Evolutionary conservation across 2,329 filamentous ascomycete genomes (phyloP), one percentile per base, ranked within the genome.

Genomic region (Paracorniculantispora psalliotae): DNA sequence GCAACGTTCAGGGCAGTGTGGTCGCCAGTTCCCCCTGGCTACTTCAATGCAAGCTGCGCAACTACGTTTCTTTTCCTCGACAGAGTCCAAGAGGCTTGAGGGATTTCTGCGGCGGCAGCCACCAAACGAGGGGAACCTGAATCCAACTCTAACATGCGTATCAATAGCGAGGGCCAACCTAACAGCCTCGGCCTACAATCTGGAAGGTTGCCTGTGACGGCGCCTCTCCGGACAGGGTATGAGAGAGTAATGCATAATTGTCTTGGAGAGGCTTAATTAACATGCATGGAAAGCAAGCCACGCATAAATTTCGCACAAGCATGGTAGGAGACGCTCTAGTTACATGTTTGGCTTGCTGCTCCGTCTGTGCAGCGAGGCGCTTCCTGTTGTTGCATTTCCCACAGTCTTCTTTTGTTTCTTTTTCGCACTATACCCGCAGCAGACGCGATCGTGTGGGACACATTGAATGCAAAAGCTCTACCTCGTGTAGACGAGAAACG

Each of bases 331-430:
- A n/a, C 41, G 30, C 30, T 5, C 21, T 43, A n/a, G n/a, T 19
- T 55, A 26, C 52, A 44, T 41, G 30, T 43, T 13, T 30, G 9
- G 41, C 15, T 37, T 37, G 13, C 12, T 23, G 19, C 39, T 46
- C 30, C 19, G 53, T 30, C 25, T 23, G 25, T 41, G 54, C 44
- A 57, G 46, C 23, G 23, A 25, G 43, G 43, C 43, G 43, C 43
- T 46, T 46, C 43, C 54, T 50, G 54, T 35, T 44, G 54, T 57
- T 57, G 54, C 46, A 57, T 57, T 49, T 43, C 28, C 15, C n/a
- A n/a, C n/a, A n/a, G n/a, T n/a, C 30, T 49, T 19, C 19, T 19
- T n/a, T 30, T 41, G 7, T 46, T 46, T n/a, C 9, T 46, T 46
- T 23, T 30, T 41, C 21, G 23, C 44, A 41, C 54, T 13, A 21